phyloP scores from a whole-genome alignment of 495 filamentous ascomycete genomes.

The Tricharina praecox region DNA sequence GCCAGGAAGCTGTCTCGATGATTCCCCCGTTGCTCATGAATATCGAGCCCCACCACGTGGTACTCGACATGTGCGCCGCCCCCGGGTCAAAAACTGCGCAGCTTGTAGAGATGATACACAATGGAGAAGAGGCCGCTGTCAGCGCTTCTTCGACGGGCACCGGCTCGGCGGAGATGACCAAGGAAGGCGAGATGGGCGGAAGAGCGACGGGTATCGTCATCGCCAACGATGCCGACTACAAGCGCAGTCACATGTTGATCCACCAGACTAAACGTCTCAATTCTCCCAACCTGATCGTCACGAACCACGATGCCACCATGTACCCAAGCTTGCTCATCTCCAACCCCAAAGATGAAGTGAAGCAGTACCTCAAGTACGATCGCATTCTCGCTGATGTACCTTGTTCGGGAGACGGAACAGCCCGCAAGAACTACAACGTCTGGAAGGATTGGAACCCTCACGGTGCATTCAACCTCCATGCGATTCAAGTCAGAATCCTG shows the following conservation, averaged over 20 bases:
- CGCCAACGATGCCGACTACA: slow-evolving; percentile 91
- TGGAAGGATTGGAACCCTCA: slow-evolving; percentile 88
- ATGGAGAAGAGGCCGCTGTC: slow-evolving; percentile 73
- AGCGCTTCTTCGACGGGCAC: slow-evolving; percentile 39
- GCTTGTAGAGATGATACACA: slow-evolving; percentile 82
- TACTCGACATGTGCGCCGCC: slow-evolving; percentile 88
- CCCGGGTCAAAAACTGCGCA: slow-evolving; percentile 94
- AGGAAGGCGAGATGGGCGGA: slow-evolving; percentile 32
- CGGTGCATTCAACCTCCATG: slow-evolving; percentile 67
- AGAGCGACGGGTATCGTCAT: slow-evolving; percentile 79
- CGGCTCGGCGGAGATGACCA: slow-evolving; percentile 31
- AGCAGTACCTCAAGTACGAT: slow-evolving; percentile 85
- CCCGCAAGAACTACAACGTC: slow-evolving; percentile 73
- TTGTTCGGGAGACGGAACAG: slow-evolving; percentile 87
- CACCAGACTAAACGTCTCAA: slow-evolving; percentile 94
- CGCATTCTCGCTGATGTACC: slow-evolving; percentile 92
- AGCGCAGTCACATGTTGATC: slow-evolving; percentile 85
- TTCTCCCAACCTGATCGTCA: slow-evolving; percentile 92
- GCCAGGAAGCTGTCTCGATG: slow-evolving; percentile 97
- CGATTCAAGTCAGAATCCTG: slow-evolving; percentile 73
- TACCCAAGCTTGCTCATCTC: slow-evolving; percentile 62
- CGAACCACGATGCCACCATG: slow-evolving; percentile 93
- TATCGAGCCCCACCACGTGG: slow-evolving; percentile 71
- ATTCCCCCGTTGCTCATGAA: slow-evolving; percentile 92
- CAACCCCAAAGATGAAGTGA: slow-evolving; percentile 35